phyloP scores from a whole-genome alignment of 108 stramenopile genomes.

The Epithemia pelagica region DNA sequence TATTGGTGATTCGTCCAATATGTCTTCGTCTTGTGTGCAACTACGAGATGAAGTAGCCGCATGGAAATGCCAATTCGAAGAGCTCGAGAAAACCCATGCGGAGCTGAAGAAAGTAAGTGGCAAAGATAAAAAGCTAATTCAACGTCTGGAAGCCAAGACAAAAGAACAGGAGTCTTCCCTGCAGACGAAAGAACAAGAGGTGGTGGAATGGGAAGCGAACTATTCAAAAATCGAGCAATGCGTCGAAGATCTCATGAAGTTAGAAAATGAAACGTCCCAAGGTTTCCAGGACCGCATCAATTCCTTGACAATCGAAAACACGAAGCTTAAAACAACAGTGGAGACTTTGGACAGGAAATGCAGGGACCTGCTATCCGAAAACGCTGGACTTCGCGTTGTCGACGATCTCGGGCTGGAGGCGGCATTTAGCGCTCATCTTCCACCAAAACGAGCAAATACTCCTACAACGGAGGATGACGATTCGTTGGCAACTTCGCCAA shows the following conservation, averaged over 20 bases:
- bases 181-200: background rate
- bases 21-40: background rate
- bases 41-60: background rate
- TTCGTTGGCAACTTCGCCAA: no score
- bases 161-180: background rate
- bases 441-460: background rate
- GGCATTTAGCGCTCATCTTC: background rate
- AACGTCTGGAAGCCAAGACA: background rate
- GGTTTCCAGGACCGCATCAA: background rate
- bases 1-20: background rate
- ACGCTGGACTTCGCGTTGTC: background rate
- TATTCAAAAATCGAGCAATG: background rate
- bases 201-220: background rate
- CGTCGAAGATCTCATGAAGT: background rate
- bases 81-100: background rate
- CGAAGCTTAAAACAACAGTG: background rate
- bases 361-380: background rate
- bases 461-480: background rate
- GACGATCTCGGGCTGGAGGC: background rate
- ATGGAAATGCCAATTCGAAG: background rate
- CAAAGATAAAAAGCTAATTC: background rate
- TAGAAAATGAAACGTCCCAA: background rate
- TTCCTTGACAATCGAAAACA: background rate
- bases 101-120: background rate
- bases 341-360: background rate